These are phyloP conservation scores for Trichocomaceae sp. DNA, from an alignment of 2,329 filamentous ascomycete species.

Conservation along the genomic window DNA sequence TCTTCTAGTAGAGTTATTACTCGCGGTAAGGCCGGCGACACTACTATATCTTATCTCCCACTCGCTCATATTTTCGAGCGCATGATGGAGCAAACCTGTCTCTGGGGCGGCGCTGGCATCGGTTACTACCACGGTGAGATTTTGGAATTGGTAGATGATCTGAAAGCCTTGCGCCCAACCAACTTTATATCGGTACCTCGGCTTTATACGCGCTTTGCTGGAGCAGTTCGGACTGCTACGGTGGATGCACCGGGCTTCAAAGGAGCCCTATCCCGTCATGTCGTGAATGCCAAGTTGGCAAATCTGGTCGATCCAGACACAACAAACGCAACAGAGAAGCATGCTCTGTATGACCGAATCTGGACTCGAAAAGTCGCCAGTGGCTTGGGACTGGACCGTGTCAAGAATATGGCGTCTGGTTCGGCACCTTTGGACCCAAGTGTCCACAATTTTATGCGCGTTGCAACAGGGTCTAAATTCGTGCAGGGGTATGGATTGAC, in stretches of 20 bases:
- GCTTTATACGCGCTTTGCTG: conserved; percentile 83
- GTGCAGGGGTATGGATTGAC: conserved; percentile 89
- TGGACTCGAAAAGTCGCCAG: conserved; percentile 82
- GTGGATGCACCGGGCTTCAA: conserved; percentile 71
- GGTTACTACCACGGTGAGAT: conserved; percentile 96
- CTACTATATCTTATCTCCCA: conserved; percentile 79
- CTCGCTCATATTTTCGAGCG: conserved; percentile 92
- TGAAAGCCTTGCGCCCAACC: conserved; percentile 79
- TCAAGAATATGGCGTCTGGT: conserved; percentile 71
- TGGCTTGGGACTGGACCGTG: conserved; percentile 73
- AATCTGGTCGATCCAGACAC: conserved; percentile 62
- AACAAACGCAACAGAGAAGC: conserved; percentile 61
- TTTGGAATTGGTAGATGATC: conserved; percentile 75
- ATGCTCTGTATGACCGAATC: conserved; percentile 56
- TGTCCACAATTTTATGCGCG: conserved; percentile 80
- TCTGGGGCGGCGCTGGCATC: conserved; percentile 66
- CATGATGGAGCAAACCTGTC: conserved; percentile 66
- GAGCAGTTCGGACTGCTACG: conserved; percentile 71
- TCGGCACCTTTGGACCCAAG: conserved; percentile 85
- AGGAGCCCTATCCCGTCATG: conserved; percentile 71
- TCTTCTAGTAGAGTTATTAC: conserved; percentile 49
- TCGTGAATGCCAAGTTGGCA: conserved; percentile 73
- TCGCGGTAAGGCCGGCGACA: conserved; percentile 49
- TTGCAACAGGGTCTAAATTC: conserved; percentile 72
- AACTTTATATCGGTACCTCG: conserved; percentile 83